Percentiles rank a stretch among this genome's conserved stretches.
These are phyloP conservation scores for Prinsepia uniflora DNA, from an alignment of 306 rosid species.

Conservation along the genomic window DNA sequence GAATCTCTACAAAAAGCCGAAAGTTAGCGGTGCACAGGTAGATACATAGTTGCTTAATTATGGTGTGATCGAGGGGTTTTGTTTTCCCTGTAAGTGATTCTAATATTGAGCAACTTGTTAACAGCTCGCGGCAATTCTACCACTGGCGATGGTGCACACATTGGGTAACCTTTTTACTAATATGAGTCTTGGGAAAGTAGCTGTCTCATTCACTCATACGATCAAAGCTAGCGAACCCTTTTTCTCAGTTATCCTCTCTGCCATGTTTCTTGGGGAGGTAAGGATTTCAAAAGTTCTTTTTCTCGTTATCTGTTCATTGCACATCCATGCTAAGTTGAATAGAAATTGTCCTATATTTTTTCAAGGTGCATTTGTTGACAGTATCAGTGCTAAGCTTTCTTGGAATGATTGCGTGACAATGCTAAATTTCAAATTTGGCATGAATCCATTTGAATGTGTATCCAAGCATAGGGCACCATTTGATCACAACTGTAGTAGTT, in stretches of 20 bases:
- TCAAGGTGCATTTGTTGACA: neutral
- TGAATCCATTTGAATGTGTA: neutral
- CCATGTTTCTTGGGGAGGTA: constrained; percentile 94
- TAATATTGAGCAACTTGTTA: constrained; percentile 17
- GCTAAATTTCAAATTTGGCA: neutral
- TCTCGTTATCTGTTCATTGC: neutral
- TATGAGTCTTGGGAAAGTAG: constrained; percentile 94
- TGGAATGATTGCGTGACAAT: neutral
- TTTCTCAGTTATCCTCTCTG: constrained; percentile 83
- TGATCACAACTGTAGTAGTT: neutral
- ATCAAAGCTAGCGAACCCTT: constrained; percentile 94
- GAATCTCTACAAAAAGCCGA: constrained; percentile 76
- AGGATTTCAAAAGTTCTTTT: constrained; percentile 15
- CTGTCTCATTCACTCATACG: constrained; percentile 96
- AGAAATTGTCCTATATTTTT: neutral
- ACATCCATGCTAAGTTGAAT: too few relatives aligned
- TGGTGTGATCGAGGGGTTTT: constrained; percentile 6
- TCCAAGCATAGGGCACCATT: neutral
- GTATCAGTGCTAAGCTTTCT: neutral
- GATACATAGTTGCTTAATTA: neutral
- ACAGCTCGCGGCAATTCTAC: constrained; percentile 78
- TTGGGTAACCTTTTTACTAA: constrained; percentile 89
- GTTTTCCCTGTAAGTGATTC: constrained; percentile 10
- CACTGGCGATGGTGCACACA: constrained; percentile 77
- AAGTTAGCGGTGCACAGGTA: constrained; percentile 68